A percentile compares a stretch with the other conserved stretches of the same genome.
These are phyloP conservation scores for Phytopythium vexans DNA, from an alignment of 352 stramenopile genomes.

Conservation along the genomic window DNA sequence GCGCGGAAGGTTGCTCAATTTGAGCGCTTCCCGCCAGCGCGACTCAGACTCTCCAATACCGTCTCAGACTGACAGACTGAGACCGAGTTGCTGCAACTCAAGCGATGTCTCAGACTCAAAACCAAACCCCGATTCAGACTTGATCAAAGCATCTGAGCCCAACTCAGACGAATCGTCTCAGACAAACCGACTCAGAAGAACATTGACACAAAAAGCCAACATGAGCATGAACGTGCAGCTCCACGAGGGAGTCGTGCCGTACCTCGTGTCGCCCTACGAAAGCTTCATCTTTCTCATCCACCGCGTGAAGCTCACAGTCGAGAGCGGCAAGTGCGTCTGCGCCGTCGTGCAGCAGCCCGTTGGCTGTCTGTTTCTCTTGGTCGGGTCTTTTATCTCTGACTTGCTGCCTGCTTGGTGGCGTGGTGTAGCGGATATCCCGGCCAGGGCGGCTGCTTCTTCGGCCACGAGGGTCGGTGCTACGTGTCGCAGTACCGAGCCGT, in stretches of 20 bases:
- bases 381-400: neutral
- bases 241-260: constrained; percentile 54
- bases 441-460: constrained; percentile 80
- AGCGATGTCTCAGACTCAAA: too few species aligned
- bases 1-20: neutral
- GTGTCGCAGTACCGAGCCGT: constrained; percentile 79
- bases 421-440: constrained; percentile 64
- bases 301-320: constrained; percentile 66
- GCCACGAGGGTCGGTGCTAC: constrained; percentile 61
- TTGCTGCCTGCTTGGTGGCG: too few species aligned
- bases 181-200: neutral
- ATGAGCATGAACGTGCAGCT: constrained; percentile 84
- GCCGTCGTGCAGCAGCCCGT: too few species aligned
- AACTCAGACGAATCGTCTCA: neutral
- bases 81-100: too few species aligned
- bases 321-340: constrained; percentile 70
- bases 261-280: constrained; percentile 77
- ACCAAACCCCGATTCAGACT: too few species aligned
- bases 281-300: constrained; percentile 77
- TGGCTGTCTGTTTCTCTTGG: constrained; percentile 1
- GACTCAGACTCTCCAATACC: too few species aligned
- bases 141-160: too few species aligned
- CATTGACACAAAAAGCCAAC: neutral
- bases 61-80: too few species aligned
- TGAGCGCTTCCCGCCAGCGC: neutral